Percentiles rank a stretch among this genome's conserved stretches.
These are phyloP conservation scores for Apiospora rasikravindrae DNA, from an alignment of 2,329 filamentous ascomycete genomes.

Conservation along the genomic window DNA sequence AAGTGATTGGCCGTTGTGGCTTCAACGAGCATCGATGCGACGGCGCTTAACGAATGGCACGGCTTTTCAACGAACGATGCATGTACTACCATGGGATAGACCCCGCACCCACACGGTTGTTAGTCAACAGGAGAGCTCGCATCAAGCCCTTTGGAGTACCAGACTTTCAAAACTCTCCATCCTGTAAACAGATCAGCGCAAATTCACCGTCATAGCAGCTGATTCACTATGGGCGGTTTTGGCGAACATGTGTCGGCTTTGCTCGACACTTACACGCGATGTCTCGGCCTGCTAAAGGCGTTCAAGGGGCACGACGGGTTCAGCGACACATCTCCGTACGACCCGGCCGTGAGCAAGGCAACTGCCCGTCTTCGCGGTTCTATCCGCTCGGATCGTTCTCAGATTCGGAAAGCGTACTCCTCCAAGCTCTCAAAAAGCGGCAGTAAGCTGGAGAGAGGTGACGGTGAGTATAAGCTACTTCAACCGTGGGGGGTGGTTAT, in stretches of 20 bases:
- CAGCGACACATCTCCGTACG: conserved; percentile 23
- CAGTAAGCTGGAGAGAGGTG: conserved; percentile 50
- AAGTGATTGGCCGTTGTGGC: background rate
- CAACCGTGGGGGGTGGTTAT: background rate
- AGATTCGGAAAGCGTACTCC: conserved; percentile 50
- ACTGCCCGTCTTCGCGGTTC: conserved; percentile 41
- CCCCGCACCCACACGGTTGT: background rate
- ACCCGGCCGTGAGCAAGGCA: conserved; percentile 29
- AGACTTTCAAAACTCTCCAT: background rate
- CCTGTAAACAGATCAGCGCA: background rate
- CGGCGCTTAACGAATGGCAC: conserved; percentile 4
- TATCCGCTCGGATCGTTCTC: conserved; percentile 46
- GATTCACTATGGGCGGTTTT: conserved; percentile 45
- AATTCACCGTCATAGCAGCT: background rate
- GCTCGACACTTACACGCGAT: conserved; percentile 53
- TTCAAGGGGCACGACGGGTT: conserved; percentile 32
- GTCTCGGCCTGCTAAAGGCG: conserved; percentile 48
- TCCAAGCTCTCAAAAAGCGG: conserved; percentile 48
- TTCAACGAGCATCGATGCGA: background rate
- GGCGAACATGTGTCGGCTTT: conserved; percentile 50
- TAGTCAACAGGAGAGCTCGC: background rate
- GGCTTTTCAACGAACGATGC: background rate
- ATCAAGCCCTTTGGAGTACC: background rate
- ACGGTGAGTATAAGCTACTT: conserved; percentile 44
- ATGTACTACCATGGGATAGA: background rate